Percentiles rank a stretch among this genome's conserved stretches.
Conservation (phyloP, 768 basidiomycete species). For the Trametes cubensis region DNA sequence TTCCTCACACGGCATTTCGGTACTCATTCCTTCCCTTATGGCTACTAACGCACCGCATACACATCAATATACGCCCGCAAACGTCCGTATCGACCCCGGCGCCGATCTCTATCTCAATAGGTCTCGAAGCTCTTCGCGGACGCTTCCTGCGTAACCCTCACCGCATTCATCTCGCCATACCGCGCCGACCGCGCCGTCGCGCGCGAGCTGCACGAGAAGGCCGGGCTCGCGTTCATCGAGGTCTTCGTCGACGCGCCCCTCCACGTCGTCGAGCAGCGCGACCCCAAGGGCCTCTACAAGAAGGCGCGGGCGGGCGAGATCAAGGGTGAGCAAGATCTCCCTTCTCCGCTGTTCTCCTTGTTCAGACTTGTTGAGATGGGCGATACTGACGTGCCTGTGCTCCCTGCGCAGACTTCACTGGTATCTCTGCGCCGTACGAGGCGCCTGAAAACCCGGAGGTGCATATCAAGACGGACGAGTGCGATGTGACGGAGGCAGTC, state of each 20-base stretch:
- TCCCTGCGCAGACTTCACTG: constrained; percentile 83
- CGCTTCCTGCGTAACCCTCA: constrained; percentile 81
- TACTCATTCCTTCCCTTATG: too few relatives aligned
- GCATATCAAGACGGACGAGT: constrained; percentile 87
- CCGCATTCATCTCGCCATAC: constrained; percentile 99
- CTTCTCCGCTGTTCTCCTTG: background rate
- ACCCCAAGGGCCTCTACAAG: constrained; percentile 97
- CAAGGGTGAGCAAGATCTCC: constrained; percentile 62
- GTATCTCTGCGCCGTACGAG: constrained; percentile 97
- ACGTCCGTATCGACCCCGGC: background rate
- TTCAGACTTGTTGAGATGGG: too few relatives aligned
- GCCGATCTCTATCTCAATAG: constrained; percentile 43
- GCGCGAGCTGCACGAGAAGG: constrained; percentile 76
- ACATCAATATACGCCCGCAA: background rate
- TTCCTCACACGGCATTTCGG: background rate
- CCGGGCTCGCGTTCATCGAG: constrained; percentile 83
- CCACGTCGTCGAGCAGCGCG: constrained; percentile 82
- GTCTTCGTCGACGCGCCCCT: constrained; percentile 95
- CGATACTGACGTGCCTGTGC: background rate
- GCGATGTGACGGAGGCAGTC: constrained; percentile 78
- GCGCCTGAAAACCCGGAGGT: constrained; percentile 84
- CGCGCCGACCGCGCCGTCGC: constrained; percentile 81
- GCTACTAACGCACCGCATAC: background rate
- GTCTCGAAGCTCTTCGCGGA: constrained; percentile 95
- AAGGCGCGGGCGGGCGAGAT: constrained; percentile 95